Evolutionary conservation across 495 filamentous ascomycete genomes (phyloP), one percentile per base, ranked within the genome.

Genomic region (Aspergillus egyptiacus): DNA sequence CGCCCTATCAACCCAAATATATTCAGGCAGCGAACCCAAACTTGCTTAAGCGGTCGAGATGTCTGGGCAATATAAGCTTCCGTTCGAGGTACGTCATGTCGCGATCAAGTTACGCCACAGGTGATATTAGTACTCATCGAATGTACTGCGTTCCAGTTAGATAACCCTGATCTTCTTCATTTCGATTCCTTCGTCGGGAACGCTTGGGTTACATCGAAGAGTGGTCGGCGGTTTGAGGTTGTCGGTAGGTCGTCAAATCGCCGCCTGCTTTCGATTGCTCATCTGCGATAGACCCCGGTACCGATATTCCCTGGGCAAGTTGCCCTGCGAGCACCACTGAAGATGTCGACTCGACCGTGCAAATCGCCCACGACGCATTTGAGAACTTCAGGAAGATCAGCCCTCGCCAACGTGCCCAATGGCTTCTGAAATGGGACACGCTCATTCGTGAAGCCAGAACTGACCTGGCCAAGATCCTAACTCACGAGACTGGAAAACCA

Each of bases 401-500:
- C 39, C 82, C 84, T 0, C 72, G 79, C 6, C 64, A 69, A 15
- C 75, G 85, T 18, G 83, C 84, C 1, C 74, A 82, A 57, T 76
- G 75, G 66, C 67, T 89, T 2, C 55, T 83, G 23, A 78, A 79
- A 58, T 83, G 79, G 76, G 65, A 81, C 59, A 54, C 67, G 2
- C 66, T 80, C 27, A 78, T 79, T 39, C 64, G 69, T 3, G 69
- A 66, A 18, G 70, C 74, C 41, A 61, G 66, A 31, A 71, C 77
- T 15, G 80, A 84, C 44, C 59, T 84, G 20, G 79, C 80, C 18
- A 69, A 71, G 30, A 78, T 84, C 50, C 56, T 83, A 5, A 79
- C 78, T 20, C 77, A 78, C 56, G 80, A 84, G 62, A 83, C 78
- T 0, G 81, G 81, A n/a, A 84, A 84, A 57, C 80, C 80, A 1